A percentile compares a stretch with the other conserved stretches of the same genome.
phyloP scores from a whole-genome alignment of 176 grass and related monocot species.

The Phoenix roebelenii region DNA sequence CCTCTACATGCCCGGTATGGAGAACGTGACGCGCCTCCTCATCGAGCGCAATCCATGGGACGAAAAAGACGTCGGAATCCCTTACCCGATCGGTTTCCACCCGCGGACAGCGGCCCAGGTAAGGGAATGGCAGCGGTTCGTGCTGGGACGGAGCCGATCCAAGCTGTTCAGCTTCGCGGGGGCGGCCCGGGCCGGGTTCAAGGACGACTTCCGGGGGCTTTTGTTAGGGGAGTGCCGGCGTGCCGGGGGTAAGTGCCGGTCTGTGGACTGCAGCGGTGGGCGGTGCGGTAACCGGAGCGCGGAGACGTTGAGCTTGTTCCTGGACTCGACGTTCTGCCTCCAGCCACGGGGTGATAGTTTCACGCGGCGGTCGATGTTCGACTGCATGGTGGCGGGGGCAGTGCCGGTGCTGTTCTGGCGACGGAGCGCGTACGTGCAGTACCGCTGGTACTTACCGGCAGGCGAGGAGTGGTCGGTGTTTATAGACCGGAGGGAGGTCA shows the following conservation, averaged over 20 bases:
- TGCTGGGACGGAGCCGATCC: constrained; percentile 31
- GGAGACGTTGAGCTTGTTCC: constrained; percentile 49
- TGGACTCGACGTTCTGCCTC: constrained; percentile 74
- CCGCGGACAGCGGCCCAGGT: constrained; percentile 43
- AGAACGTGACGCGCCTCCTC: constrained; percentile 60
- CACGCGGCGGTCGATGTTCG: constrained; percentile 82
- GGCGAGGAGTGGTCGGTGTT: constrained; percentile 72
- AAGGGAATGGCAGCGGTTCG: constrained; percentile 50
- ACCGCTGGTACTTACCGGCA: constrained; percentile 55
- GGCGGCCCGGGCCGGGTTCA: constrained; percentile 42
- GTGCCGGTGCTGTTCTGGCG: constrained; percentile 89
- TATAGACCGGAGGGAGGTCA: constrained; percentile 54
- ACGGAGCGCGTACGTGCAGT: constrained; percentile 63
- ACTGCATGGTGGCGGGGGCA: constrained; percentile 86
- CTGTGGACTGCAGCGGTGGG: constrained; percentile 46
- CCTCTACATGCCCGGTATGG: constrained; percentile 49
- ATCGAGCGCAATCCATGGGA: constrained; percentile 55
- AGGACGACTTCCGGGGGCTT: constrained; percentile 58
- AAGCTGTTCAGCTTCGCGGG: constrained; percentile 68
- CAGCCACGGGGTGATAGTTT: constrained; percentile 91
- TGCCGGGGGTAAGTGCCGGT: constrained; percentile 35
- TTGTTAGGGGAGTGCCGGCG: constrained; percentile 61
- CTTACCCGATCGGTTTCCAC: constrained; percentile 84
- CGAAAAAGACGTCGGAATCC: constrained; percentile 51
- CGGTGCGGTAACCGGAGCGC: constrained; percentile 45